Base-by-base conservation (phyloP, 1,139 yeast species). In the Candida frijolesensis region DNA sequence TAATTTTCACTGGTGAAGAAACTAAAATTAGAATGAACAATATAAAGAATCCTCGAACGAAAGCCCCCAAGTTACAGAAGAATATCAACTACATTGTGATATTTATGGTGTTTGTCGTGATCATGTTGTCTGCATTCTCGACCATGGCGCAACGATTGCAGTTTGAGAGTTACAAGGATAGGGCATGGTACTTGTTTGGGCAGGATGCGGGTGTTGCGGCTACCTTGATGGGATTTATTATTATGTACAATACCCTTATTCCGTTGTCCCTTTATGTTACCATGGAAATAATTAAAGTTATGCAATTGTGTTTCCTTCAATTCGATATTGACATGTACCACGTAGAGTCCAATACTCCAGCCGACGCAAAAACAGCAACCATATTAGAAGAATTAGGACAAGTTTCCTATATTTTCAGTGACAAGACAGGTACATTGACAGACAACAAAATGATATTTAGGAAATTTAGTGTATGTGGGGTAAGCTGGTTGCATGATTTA, bases 381-480 rank as follows among this genome's bases (percentile, higher is more conserved):
- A 91, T 94, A 58, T 79, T 94, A 57, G 99, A 95, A 65, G 99
- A 95, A 67, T 74, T 95, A 59, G 99, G 99, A 2, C 99, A 95
- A 65, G 98, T 95, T 0, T 86, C 96, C 48, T 92, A 92, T 62
- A 80, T 95, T 4, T 95, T 95, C 66, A 89, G 96, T 56, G 99
- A 95, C 67, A 95, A 95, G 67, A 95, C 99, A 0, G 99, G 99
- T 11, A 95, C 99, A 0, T 77, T 95, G 54, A 95, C 99, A 0
- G 97, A 91, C 61, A 91, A 91, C 63, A 71, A 83, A 59, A 91
- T 91, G 97, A 72, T 90, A 27, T 91, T 91, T 64, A 76, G 96
- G 47, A 90, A 89, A 60, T 80, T 91, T 57, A 83, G 94, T 19
- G 85, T 91, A 5, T 87, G 89, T 53, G 99, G 99, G 1, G 79